These are phyloP conservation scores for Neurospora tetrasperma DNA, from an alignment of 495 filamentous ascomycete species.

Conservation along the genomic window DNA sequence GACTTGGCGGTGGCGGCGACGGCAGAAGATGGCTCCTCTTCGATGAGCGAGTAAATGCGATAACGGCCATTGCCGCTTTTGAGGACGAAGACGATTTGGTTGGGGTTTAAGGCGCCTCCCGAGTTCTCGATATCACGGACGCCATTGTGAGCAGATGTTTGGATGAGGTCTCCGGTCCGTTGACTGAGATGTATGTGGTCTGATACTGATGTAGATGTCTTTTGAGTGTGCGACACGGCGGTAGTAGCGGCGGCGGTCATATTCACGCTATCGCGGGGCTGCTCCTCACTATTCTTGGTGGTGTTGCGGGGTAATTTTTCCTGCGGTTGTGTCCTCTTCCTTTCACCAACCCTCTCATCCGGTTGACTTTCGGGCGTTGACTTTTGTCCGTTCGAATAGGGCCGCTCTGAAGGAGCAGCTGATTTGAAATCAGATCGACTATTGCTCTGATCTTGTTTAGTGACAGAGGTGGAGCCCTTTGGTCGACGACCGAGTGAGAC, in stretches of 20 bases:
- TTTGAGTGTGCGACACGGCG: background rate
- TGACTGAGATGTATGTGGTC: background rate
- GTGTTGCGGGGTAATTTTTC: background rate
- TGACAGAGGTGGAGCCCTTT: background rate
- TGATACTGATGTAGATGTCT: background rate
- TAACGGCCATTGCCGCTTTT: conserved; percentile 11
- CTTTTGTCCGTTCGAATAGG: background rate
- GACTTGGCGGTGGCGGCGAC: background rate
- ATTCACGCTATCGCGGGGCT: background rate
- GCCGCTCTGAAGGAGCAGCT: background rate
- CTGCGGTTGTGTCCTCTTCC: background rate
- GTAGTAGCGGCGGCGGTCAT: background rate
- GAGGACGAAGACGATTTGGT: conserved; percentile 28
- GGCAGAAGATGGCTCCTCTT: conserved; percentile 11
- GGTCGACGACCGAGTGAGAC: background rate
- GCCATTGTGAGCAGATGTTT: background rate
- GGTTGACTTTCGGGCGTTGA: background rate
- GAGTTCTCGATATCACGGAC: background rate
- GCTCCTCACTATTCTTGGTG: background rate
- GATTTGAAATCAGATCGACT: background rate
- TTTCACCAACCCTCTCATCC: background rate
- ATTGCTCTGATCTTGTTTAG: background rate
- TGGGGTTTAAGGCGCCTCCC: conserved; percentile 10
- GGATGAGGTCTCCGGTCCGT: conserved; percentile 9
- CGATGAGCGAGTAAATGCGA: conserved; percentile 24